A percentile compares a stretch with the other conserved stretches of the same genome.
Conservation (phyloP, 495 filamentous ascomycete genomes). For the Lasiosphaeria ovina region DNA sequence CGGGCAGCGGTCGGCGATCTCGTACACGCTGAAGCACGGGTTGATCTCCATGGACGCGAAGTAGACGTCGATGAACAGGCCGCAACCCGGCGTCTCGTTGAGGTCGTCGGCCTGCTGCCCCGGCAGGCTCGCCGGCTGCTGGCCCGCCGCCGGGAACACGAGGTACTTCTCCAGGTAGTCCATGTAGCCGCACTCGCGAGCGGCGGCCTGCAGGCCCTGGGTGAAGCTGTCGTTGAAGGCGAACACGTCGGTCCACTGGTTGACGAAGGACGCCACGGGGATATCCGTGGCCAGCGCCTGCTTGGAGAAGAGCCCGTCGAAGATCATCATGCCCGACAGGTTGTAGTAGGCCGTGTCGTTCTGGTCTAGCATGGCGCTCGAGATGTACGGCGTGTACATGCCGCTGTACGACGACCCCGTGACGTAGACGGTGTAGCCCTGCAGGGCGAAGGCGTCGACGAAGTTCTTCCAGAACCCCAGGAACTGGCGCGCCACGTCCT, state of each 20-base stretch:
- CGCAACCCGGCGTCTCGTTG: constrained; percentile 49
- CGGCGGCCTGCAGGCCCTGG: constrained; percentile 54
- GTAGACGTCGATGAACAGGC: constrained; percentile 56
- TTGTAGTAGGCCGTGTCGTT: constrained; percentile 69
- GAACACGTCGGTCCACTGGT: constrained; percentile 64
- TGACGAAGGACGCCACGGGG: constrained; percentile 61
- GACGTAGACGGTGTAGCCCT: constrained; percentile 65
- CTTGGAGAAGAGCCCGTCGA: constrained; percentile 66
- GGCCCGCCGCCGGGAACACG: constrained; percentile 63
- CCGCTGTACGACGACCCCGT: constrained; percentile 69
- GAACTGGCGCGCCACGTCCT: constrained; percentile 67
- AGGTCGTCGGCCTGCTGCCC: constrained; percentile 19
- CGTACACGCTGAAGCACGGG: constrained; percentile 81
- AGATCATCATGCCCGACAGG: constrained; percentile 65
- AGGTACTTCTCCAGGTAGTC: constrained; percentile 63
- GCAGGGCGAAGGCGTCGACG: constrained; percentile 63
- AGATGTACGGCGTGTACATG: constrained; percentile 77
- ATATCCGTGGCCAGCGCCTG: constrained; percentile 53
- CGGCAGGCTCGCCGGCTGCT: constrained; percentile 49
- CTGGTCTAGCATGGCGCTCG: constrained; percentile 69
- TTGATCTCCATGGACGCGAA: constrained; percentile 60
- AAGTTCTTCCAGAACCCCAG: constrained; percentile 71
- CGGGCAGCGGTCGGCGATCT: constrained; percentile 73
- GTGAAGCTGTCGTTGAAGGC: constrained; percentile 67
- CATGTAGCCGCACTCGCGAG: constrained; percentile 67